These are phyloP conservation scores for Silene coronaria DNA, from an alignment of 179 eudicot species.

Conservation along the genomic window DNA sequence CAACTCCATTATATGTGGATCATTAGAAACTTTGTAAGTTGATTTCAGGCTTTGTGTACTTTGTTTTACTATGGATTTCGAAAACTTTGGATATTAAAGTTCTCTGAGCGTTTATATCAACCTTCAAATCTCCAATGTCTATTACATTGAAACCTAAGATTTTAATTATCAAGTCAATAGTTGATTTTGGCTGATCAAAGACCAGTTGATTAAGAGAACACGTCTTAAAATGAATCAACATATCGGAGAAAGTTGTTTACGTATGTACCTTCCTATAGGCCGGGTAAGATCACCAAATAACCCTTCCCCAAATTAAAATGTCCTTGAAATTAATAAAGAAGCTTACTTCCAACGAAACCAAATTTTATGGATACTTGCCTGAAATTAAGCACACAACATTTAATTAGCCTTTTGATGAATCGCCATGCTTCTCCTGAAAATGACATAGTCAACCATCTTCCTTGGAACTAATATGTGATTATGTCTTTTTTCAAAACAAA, in stretches of 20 bases:
- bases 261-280: no score
- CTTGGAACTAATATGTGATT: neutral
- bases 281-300: neutral
- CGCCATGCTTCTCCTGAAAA: neutral
- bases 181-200: neutral
- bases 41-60: neutral
- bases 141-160: no score
- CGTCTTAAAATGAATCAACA: no score
- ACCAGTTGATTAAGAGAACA: neutral
- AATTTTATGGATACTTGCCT: neutral
- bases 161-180: neutral
- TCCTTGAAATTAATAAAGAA: neutral
- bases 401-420: neutral
- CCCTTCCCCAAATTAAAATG: neutral
- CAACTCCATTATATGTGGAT: constrained; percentile 11
- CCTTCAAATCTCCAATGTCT: no score
- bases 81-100: neutral
- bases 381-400: constrained; percentile 9
- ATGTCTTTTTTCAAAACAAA: neutral
- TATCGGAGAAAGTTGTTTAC: neutral
- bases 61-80: neutral
- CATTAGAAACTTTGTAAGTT: constrained; percentile 6
- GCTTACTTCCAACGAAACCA: neutral
- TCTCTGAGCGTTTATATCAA: neutral
- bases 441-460: constrained; percentile 2